Evolutionary conservation across 352 stramenopile genomes (phyloP), one percentile per base, ranked within the genome.

Genomic region (Phytophthora aleatoria): DNA sequence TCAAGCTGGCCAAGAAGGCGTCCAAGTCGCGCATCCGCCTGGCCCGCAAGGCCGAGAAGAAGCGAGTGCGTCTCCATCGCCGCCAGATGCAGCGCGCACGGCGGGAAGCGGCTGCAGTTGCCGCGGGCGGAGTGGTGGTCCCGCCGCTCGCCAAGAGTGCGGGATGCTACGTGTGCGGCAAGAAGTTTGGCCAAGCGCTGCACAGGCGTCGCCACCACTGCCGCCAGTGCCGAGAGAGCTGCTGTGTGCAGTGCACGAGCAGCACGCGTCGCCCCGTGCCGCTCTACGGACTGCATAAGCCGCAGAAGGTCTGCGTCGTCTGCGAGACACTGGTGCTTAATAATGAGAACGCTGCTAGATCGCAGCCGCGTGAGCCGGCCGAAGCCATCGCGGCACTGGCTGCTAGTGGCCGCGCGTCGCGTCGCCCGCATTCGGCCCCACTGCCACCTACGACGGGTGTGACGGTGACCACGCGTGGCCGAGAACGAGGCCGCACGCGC

Each of bases 191-290:
- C 13, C 36, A 54, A 13, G 52, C 71, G 45, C 47, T 69, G 47
- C 63, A 62, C 15, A 61, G 64, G 1, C 63, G 74, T 51, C 83
- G 83, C n/a, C 73, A 90, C 54, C 83, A 91, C 66, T 91, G 83
- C 64, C 81, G 81, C 38, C 77, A 85, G 49, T 91, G 83, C 45
- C 73, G 83, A 43, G 68, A 84, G 30, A 89, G 78, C 58, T 87
- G 76, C 61, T 90, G 80, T 62, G 15, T 75, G 43, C 64, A 76
- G 52, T 91, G 83, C 45, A 61, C 81, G 57, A 85, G 77, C 50
- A 39, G 39, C 13, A 69, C 55, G 45, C 74, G 77, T 12, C 74
- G 52, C 3, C 9, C 61, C 4, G 69, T 91, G 39, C 76, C 77
- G 11, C 58, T 52, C 20, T 80, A 74, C 38, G 71, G 71, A 13